A percentile compares a stretch with the other conserved stretches of the same genome.
phyloP scores from a whole-genome alignment of 2,329 filamentous ascomycete genomes.

The Lecanicillium sp. region DNA sequence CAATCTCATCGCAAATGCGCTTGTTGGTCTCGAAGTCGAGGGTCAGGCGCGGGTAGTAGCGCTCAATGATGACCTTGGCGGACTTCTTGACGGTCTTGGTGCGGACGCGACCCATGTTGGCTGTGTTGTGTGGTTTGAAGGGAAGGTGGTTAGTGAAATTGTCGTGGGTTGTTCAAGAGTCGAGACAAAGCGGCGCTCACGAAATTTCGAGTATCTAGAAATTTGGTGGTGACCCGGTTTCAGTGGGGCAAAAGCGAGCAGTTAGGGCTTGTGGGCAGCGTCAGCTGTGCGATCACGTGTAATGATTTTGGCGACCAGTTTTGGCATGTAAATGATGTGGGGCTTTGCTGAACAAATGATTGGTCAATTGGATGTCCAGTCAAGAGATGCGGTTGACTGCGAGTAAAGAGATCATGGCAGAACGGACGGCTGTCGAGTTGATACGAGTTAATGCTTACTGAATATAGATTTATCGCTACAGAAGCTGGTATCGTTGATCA shows the following conservation, averaged over 20 bases:
- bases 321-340: neutral
- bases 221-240: slow-evolving; percentile 23
- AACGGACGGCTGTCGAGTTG: no score
- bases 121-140: slow-evolving; percentile 39
- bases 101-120: slow-evolving; percentile 64
- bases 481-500: no score
- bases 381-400: no score
- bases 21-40: slow-evolving; percentile 99
- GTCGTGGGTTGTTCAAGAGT: slow-evolving; percentile 8
- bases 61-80: slow-evolving; percentile 99
- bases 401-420: no score
- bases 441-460: no score
- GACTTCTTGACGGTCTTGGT: slow-evolving; percentile 67
- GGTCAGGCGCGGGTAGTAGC: slow-evolving; percentile 94
- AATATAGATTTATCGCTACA: no score
- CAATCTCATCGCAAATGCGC: slow-evolving; percentile 99
- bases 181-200: neutral
- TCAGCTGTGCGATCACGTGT: slow-evolving; percentile 25
- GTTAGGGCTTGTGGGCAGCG: slow-evolving; percentile 25
- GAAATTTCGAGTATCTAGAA: slow-evolving; percentile 17
- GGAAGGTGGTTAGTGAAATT: slow-evolving; percentile 24
- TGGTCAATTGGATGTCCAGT: no score
- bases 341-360: neutral
- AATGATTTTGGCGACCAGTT: neutral
- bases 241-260: slow-evolving; percentile 18